Base-by-base conservation (phyloP, 495 filamentous ascomycete genomes). In the Thermothielavioides terrestris region DNA sequence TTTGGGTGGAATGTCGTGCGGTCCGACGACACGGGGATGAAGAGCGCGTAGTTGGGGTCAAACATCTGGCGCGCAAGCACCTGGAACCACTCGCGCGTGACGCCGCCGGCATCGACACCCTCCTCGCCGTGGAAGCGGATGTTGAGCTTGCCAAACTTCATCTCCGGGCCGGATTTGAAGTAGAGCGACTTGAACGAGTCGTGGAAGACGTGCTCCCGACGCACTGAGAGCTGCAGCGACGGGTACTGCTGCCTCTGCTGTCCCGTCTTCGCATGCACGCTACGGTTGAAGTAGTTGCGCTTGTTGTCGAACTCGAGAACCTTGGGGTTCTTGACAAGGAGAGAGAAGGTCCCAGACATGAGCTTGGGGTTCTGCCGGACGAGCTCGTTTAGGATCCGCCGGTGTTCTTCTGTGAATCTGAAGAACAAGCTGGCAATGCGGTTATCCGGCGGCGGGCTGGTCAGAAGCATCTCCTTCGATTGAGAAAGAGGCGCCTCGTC, bases 281-380 rank as follows among this genome's bases (percentile, higher is more conserved):
- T 86, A 37, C 94, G 86, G 65, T 79, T 96, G 73, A 99, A 99
- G 77, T 92, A 99, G 66, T 94, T 96, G 57, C 94, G 90, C 77
- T 99, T 99, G 71, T 97, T 99, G 66, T 99, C 92, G 60, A 99
- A 99, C 58, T 99, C 92, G 39, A 99, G 69, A 12, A 99, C 92
- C 77, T 96, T 97, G 38, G 92, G 94, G 60, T 99, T 99, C 73
- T 95, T 95, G 54, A 96, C 90, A 23, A 99, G 72, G 31, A 96
- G 73, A 7, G 90, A 89, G 68, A 99, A 95, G 12, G 89, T 94
- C 35, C 90, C 92, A 54, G 90, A 95, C 92, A 99, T 99, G 53
- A 99, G 79, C 58, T 94, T 90, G 26, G 92, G 92, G 53, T 92
- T 97, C 54, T 94, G 86, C 30, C 92, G 85, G 52, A 99, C 94